Conservation (phyloP, 2,329 filamentous ascomycete genomes). For the Escovopsis sp. region DNA sequence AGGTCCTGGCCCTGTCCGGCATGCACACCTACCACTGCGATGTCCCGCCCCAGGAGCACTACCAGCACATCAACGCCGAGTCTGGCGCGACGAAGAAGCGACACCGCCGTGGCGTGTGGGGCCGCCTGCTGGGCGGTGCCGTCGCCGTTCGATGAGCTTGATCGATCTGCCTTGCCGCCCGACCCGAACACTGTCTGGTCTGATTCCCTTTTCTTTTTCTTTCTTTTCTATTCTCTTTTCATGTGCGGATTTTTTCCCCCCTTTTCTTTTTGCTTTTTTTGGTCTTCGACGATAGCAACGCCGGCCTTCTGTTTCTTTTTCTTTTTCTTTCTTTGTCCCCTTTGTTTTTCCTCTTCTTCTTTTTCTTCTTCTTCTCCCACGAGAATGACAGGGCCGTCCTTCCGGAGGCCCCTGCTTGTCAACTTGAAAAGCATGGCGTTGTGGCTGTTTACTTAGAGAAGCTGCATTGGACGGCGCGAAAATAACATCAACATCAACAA, state of each 20-base stretch:
- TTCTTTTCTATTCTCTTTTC: too few relatives aligned
- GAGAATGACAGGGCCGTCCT: not conserved
- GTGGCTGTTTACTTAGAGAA: not conserved
- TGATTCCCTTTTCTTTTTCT: too few relatives aligned
- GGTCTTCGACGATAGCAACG: not conserved
- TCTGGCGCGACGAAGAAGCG: constrained; percentile 31
- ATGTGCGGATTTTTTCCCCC: too few relatives aligned
- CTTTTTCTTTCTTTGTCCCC: too few relatives aligned
- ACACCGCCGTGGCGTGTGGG: constrained; percentile 36
- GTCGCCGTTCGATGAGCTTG: constrained; percentile 22
- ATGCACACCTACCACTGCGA: constrained; percentile 30
- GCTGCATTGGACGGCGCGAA: not conserved
- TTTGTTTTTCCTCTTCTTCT: not conserved
- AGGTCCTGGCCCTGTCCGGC: constrained; percentile 16
- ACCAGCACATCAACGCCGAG: constrained; percentile 31
- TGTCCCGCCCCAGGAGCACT: constrained; percentile 25
- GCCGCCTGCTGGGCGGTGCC: constrained; percentile 35
- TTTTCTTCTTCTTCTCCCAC: not conserved
- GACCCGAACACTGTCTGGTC: too few relatives aligned
- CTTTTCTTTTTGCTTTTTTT: too few relatives aligned
- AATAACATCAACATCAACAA: too few relatives aligned
- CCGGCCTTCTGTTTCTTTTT: not conserved
- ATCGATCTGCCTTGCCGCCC: not conserved
- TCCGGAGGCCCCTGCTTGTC: not conserved
- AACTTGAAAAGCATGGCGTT: not conserved